phyloP scores from a whole-genome alignment of 768 basidiomycete genomes.

The Termitomyces sp. region DNA sequence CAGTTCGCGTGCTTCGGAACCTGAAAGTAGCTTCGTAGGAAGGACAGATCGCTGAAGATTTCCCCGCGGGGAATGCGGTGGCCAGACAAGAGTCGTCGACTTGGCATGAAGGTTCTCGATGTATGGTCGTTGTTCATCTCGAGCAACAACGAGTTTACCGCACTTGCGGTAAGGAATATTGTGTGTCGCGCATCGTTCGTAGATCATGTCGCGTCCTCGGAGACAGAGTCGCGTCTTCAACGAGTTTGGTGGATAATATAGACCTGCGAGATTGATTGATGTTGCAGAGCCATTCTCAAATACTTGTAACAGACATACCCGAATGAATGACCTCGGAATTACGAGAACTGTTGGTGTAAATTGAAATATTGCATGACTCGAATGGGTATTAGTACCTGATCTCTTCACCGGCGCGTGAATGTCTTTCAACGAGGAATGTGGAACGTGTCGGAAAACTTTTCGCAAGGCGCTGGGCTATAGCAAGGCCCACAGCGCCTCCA shows the following conservation, averaged over 20 bases:
- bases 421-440: conserved; percentile 79
- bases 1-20: conserved; percentile 59
- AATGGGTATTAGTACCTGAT: conserved; percentile 50
- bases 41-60: conserved; percentile 31
- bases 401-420: conserved; percentile 72
- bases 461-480: conserved; percentile 72
- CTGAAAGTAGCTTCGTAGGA: conserved; percentile 63
- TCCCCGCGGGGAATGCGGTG: conserved; percentile 28
- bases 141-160: conserved; percentile 90
- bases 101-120: conserved; percentile 64
- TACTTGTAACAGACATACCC: conserved; percentile 33
- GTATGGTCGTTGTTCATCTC: conserved; percentile 58
- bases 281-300: neutral
- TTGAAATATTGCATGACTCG: neutral
- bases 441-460: conserved; percentile 59
- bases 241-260: conserved; percentile 80
- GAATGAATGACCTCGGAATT: conserved; percentile 96
- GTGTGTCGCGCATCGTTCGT: conserved; percentile 60
- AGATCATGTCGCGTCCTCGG: conserved; percentile 80
- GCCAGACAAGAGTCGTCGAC: conserved; percentile 48
- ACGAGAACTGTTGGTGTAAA: conserved; percentile 52
- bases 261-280: conserved; percentile 36
- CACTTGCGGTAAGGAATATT: conserved; percentile 65
- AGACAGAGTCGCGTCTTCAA: conserved; percentile 85
- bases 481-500: conserved; percentile 85